Base-by-base conservation (phyloP, 179 eudicot species). In the Drosera spatulata region DNA sequence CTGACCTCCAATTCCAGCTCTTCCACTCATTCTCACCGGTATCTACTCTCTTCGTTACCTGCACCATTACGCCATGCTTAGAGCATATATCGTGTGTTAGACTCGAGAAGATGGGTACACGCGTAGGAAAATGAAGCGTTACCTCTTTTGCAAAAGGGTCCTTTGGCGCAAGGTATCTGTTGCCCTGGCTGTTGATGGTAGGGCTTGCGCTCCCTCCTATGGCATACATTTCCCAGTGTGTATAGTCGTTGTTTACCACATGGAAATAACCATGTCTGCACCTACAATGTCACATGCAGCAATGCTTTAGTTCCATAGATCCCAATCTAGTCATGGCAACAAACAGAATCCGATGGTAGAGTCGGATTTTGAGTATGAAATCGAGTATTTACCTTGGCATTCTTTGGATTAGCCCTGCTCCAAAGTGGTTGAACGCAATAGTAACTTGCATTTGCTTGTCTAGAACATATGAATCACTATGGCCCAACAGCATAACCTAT, bases 1-100 rank as follows among this genome's bases (percentile, higher is more conserved):
- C 95, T 69, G 97, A 86, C 74, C 97, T 84, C 97, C 97, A 89
- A 61, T 89, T 89, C 97, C 97, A 89, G 46, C 70, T 39, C 65
- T 68, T 81, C 97, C 97, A 86, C n/a, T 13, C 42, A 42, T 51
- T 41, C 11, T 62, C 44, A 55, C 55, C 68, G 11, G 75, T 42
- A 41, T 69, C 69, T 4, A 84, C 80, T 61, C 97, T 84, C 71
- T 90, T 78, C 2, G 97, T 91, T 53, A 84, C 91, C 97, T 89
- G 78, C 47, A 12, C 53, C 33, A 22, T 22, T 22, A 22, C 33
- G 33, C 33, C 33, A 22, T 22, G 0, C 33, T 22, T 22, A 22
- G 33, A 22, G 0, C 33, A 22, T 22, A 1, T 22, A 22, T 22
- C 33, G 33, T 22, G 33, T 22, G 33, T 22, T 22, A 22, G 33